These are phyloP conservation scores for Tetrastigma voinierianum DNA, from an alignment of 164 flowering plant species.

Conservation along the genomic window DNA sequence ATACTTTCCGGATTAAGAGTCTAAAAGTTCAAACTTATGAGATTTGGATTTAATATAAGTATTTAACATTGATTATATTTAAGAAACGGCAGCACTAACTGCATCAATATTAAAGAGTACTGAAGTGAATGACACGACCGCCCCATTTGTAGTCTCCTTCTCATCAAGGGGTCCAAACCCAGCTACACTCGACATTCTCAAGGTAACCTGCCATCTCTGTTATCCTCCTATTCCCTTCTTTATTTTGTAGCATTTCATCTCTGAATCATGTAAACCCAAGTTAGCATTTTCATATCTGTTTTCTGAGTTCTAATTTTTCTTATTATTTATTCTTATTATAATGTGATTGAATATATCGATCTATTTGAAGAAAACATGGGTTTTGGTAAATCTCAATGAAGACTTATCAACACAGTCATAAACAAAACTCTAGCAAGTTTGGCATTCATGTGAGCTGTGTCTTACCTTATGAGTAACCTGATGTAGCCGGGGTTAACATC, in stretches of 20 bases:
- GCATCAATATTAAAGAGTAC: slow-evolving; percentile 35
- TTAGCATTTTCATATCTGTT: too few relatives aligned
- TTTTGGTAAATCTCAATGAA: too few relatives aligned
- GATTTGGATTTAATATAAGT: background rate
- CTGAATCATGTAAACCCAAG: too few relatives aligned
- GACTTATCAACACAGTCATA: too few relatives aligned
- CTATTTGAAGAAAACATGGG: too few relatives aligned
- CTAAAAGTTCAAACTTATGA: too few relatives aligned
- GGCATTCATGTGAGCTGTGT: background rate
- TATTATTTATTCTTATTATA: too few relatives aligned
- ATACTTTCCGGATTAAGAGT: too few relatives aligned
- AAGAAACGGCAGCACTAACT: slow-evolving; percentile 33
- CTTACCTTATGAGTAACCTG: slow-evolving; percentile 27
- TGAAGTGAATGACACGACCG: slow-evolving; percentile 13
- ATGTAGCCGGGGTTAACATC: slow-evolving; percentile 36
- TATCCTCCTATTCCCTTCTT: background rate
- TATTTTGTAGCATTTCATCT: too few relatives aligned
- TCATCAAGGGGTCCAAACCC: slow-evolving; percentile 61
- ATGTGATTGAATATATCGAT: too few relatives aligned
- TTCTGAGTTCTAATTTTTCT: too few relatives aligned
- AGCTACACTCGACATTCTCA: slow-evolving; percentile 31
- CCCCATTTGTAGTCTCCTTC: slow-evolving; percentile 46
- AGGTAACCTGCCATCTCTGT: slow-evolving; percentile 23
- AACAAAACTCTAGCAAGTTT: too few relatives aligned
- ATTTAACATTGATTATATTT: background rate